A percentile compares a stretch with the other conserved stretches of the same genome.
phyloP scores from a whole-genome alignment of 352 stramenopile genomes.

The Globisporangium nodosum region DNA sequence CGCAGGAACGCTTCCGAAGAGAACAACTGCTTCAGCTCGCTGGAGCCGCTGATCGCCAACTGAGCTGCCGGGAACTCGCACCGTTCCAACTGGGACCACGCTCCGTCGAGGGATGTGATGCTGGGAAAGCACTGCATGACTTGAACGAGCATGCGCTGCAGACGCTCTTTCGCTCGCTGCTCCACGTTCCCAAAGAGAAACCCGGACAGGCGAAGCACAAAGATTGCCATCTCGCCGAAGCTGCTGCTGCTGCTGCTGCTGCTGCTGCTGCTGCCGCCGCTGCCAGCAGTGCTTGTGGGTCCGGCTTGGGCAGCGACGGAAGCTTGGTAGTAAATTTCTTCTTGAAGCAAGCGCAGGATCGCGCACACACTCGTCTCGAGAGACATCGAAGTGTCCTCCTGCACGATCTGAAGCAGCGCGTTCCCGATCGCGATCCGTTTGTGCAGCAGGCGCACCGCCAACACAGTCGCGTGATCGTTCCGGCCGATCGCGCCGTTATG shows the following conservation, averaged over 20 bases:
- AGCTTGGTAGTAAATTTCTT: slow-evolving; percentile 36
- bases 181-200: slow-evolving; percentile 26
- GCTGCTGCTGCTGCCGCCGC: slow-evolving; percentile 8
- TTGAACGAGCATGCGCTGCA: slow-evolving; percentile 29
- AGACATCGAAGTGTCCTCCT: slow-evolving; percentile 13
- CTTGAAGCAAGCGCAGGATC: slow-evolving; percentile 37
- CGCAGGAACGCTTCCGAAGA: slow-evolving; percentile 15
- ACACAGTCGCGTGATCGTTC: slow-evolving; percentile 22
- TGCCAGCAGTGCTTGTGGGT: background rate
- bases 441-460: slow-evolving; percentile 36
- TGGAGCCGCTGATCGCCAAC: background rate
- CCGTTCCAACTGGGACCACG: background rate
- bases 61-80: slow-evolving; percentile 5
- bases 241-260: slow-evolving; percentile 15
- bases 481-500: slow-evolving; percentile 16
- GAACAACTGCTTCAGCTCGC: slow-evolving; percentile 1
- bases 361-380: slow-evolving; percentile 34
- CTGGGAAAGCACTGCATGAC: slow-evolving; percentile 25
- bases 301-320: slow-evolving; percentile 4
- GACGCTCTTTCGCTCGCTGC: slow-evolving; percentile 12
- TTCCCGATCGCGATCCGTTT: slow-evolving; percentile 49
- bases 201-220: slow-evolving; percentile 22
- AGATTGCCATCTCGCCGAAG: slow-evolving; percentile 29
- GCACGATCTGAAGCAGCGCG: slow-evolving; percentile 24
- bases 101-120: slow-evolving; percentile 12